These are phyloP conservation scores for Exobasidium rhododendri DNA, from an alignment of 1,284 basidiomycete species.

Conservation along the genomic window DNA sequence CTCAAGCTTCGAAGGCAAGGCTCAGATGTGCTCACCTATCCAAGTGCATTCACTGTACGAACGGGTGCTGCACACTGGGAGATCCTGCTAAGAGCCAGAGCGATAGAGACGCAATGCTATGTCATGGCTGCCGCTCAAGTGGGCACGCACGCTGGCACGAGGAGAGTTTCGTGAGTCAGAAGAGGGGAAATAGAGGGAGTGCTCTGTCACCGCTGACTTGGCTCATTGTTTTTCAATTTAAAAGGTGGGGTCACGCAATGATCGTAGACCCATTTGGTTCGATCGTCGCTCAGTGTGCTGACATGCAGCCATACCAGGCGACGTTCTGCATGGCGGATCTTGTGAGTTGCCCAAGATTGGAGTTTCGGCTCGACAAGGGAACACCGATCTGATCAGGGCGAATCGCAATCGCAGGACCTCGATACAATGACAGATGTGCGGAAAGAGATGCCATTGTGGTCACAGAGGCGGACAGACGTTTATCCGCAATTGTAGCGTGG, in stretches of 20 bases:
- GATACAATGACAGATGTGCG: slow-evolving; percentile 33
- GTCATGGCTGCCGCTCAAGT: slow-evolving; percentile 55
- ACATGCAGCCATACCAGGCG: slow-evolving; percentile 47
- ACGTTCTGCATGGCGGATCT: slow-evolving; percentile 48
- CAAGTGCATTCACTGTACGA: slow-evolving; percentile 59
- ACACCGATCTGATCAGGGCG: neutral
- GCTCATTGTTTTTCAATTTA: no score
- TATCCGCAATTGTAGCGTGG: slow-evolving; percentile 20
- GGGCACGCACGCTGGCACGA: slow-evolving; percentile 48
- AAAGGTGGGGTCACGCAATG: slow-evolving; percentile 54
- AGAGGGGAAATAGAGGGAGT: neutral
- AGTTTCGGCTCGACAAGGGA: neutral
- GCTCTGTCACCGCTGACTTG: no score
- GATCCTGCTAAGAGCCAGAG: slow-evolving; percentile 51
- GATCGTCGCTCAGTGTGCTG: slow-evolving; percentile 44
- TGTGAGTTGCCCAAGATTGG: slow-evolving; percentile 23
- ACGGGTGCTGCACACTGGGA: slow-evolving; percentile 56
- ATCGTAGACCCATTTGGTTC: slow-evolving; percentile 52
- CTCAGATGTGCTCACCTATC: slow-evolving; percentile 59
- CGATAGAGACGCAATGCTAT: slow-evolving; percentile 57
- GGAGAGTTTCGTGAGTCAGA: slow-evolving; percentile 31
- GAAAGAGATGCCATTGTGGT: slow-evolving; percentile 50
- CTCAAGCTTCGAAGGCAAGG: slow-evolving; percentile 57
- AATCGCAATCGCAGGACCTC: slow-evolving; percentile 27
- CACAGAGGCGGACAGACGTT: slow-evolving; percentile 46